Conservation (phyloP, 345 rosid species). For the Citrus trifoliata region DNA sequence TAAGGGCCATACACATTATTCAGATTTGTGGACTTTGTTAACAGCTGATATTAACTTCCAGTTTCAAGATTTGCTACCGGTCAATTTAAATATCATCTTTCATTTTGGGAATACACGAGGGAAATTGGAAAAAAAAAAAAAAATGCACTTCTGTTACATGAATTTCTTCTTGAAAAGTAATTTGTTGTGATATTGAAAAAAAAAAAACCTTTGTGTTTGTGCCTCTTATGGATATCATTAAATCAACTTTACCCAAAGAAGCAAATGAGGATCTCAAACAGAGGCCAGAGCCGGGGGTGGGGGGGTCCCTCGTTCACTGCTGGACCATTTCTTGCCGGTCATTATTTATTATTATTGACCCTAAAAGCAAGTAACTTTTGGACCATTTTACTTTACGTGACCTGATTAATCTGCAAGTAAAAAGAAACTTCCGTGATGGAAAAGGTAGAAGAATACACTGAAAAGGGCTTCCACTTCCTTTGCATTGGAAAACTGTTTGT, state of each 20-base stretch:
- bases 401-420: background rate
- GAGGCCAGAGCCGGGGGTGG: background rate
- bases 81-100: too few species aligned
- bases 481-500: background rate
- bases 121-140: background rate
- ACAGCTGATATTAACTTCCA: background rate
- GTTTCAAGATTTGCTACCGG: too few species aligned
- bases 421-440: background rate
- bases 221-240: slow-evolving; percentile 3
- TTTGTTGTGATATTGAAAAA: background rate
- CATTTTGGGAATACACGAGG: background rate
- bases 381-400: background rate
- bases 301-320: slow-evolving; percentile 6
- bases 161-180: background rate
- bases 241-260: background rate
- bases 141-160: background rate
- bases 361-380: background rate
- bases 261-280: slow-evolving; percentile 8
- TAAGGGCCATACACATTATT: background rate
- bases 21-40: background rate
- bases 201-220: background rate
- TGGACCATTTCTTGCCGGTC: background rate
- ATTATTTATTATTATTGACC: background rate
- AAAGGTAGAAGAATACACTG: background rate
- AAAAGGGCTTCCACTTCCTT: slow-evolving; percentile 7